Percentiles rank a stretch among this genome's conserved stretches.
phyloP scores from a whole-genome alignment of 176 grass and related monocot genomes.

The Cenchrus fungigraminus region DNA sequence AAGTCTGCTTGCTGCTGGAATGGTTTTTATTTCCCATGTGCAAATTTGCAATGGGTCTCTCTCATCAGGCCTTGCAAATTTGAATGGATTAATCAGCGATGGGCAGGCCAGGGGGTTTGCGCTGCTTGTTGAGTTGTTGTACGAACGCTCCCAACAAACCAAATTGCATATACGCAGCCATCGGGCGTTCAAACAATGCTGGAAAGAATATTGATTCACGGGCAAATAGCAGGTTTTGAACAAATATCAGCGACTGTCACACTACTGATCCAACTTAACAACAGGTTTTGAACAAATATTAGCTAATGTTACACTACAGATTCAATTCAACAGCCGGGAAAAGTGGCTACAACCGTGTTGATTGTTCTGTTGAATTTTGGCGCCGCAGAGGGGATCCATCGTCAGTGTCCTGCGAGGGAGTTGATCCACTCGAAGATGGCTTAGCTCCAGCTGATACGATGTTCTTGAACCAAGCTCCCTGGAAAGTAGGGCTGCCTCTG shows the following conservation, averaged over 20 bases:
- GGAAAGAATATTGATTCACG: slow-evolving; percentile 14
- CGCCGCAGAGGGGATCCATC: slow-evolving; percentile 36
- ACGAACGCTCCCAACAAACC: neutral
- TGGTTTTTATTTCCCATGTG: too few species aligned
- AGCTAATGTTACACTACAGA: slow-evolving; percentile 57
- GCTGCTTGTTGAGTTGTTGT: too few species aligned
- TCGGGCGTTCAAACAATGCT: slow-evolving; percentile 4
- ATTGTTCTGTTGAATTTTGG: slow-evolving; percentile 55
- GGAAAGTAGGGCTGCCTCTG: slow-evolving; percentile 58
- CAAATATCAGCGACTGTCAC: slow-evolving; percentile 37
- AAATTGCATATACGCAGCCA: neutral
- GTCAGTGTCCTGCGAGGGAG: slow-evolving; percentile 43
- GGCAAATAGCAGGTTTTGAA: slow-evolving; percentile 40
- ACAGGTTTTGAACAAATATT: slow-evolving; percentile 46
- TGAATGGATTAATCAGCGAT: too few species aligned
- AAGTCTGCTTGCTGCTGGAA: too few species aligned
- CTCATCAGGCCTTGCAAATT: too few species aligned
- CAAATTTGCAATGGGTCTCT: too few species aligned
- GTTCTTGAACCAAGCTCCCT: slow-evolving; percentile 89
- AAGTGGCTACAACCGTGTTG: slow-evolving; percentile 40
- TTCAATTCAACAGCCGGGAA: slow-evolving; percentile 24
- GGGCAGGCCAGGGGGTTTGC: too few species aligned
- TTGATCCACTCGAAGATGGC: slow-evolving; percentile 67
- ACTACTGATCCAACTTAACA: slow-evolving; percentile 48
- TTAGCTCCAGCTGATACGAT: slow-evolving; percentile 67